These are phyloP conservation scores for Xylaria sp. DNA, from an alignment of 2,329 filamentous ascomycete genomes.

Conservation along the genomic window DNA sequence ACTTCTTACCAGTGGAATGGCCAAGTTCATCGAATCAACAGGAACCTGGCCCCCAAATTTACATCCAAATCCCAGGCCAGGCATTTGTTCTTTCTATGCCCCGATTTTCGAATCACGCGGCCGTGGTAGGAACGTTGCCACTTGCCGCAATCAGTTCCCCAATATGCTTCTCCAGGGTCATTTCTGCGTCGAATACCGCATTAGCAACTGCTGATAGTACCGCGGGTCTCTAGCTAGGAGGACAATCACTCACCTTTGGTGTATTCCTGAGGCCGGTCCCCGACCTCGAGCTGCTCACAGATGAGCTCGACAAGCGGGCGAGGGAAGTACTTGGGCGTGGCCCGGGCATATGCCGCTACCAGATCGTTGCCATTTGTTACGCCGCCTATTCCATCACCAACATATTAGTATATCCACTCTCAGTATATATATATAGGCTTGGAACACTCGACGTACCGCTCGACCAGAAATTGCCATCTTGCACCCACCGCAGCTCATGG, in stretches of 20 bases:
- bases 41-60: not conserved
- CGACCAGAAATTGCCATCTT: conserved; percentile 66
- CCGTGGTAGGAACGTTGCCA: not conserved
- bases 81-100: not conserved
- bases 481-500: conserved; percentile 60
- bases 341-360: conserved; percentile 62
- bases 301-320: conserved; percentile 57
- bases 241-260: conserved; percentile 48
- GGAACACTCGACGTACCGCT: conserved; percentile 55
- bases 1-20: not conserved
- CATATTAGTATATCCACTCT: conserved; percentile 4
- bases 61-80: not conserved
- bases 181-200: conserved; percentile 9
- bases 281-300: conserved; percentile 59
- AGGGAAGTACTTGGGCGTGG: conserved; percentile 57
- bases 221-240: too few species aligned
- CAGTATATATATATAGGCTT: too few species aligned
- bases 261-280: conserved; percentile 60
- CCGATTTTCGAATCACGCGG: conserved; percentile 14
- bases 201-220: conserved; percentile 15
- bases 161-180: conserved; percentile 25
- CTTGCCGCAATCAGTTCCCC: conserved; percentile 17
- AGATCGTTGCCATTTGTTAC: conserved; percentile 68
- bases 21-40: not conserved
- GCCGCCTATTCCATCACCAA: conserved; percentile 54